A percentile compares a stretch with the other conserved stretches of the same genome.
These are phyloP conservation scores for Trichosporon sp. DNA, from an alignment of 1,284 basidiomycete species.

Conservation along the genomic window DNA sequence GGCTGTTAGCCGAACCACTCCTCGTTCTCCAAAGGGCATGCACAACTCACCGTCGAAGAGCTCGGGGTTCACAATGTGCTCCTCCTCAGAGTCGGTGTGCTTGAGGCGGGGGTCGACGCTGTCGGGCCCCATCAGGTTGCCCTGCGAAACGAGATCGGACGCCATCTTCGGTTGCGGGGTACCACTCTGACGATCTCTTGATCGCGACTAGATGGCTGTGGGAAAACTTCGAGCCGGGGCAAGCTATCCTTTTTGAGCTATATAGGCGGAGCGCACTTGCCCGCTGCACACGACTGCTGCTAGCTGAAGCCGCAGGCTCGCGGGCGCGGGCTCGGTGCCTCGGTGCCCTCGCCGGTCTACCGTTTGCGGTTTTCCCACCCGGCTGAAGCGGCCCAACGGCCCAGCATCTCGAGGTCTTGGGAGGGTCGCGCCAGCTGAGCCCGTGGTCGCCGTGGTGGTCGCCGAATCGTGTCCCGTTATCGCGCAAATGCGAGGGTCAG, in stretches of 20 bases:
- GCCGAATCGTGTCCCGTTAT: not conserved
- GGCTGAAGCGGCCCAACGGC: not conserved
- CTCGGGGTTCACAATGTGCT: conserved; percentile 10
- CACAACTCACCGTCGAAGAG: conserved; percentile 13
- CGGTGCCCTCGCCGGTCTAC: not conserved
- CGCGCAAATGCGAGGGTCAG: not conserved
- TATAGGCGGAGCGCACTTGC: not conserved
- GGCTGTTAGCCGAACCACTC: not conserved
- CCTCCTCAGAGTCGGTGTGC: not conserved
- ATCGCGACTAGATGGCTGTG: not conserved
- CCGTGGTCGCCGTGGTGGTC: not conserved
- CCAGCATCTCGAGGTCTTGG: not conserved
- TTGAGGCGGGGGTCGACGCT: conserved; percentile 11
- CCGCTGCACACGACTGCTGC: not conserved
- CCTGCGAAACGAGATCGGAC: not conserved
- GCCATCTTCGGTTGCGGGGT: not conserved
- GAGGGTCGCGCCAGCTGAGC: not conserved
- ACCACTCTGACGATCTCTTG: not conserved
- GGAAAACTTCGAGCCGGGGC: not conserved
- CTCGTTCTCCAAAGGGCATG: no score
- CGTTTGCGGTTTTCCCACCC: not conserved
- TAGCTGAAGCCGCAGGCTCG: no score
- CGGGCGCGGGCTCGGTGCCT: not conserved
- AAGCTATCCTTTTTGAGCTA: not conserved
- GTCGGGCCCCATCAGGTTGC: conserved; percentile 15